These are phyloP conservation scores for Trametes villosa DNA, from an alignment of 768 basidiomycete species.

Conservation along the genomic window DNA sequence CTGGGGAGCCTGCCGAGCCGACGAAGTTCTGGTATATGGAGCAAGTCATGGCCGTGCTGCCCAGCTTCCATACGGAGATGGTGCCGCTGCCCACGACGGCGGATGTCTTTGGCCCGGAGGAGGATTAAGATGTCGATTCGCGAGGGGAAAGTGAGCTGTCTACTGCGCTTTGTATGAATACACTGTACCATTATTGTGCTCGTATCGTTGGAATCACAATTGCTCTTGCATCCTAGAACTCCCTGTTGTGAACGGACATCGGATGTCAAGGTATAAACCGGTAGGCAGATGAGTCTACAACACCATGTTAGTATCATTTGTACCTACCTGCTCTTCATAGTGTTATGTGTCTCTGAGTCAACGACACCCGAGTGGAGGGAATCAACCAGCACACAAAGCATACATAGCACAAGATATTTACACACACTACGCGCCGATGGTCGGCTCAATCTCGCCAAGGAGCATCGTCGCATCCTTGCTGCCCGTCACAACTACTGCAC, in stretches of 20 bases:
- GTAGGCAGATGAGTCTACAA: too few relatives aligned
- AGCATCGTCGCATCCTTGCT: constrained; percentile 95
- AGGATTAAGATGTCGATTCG: not conserved
- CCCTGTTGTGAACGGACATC: not conserved
- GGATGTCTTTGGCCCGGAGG: constrained; percentile 14
- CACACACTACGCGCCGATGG: constrained; percentile 36
- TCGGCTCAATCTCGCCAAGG: constrained; percentile 85
- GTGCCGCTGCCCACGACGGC: constrained; percentile 21
- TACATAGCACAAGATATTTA: constrained; percentile 2
- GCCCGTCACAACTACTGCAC: constrained; percentile 74
- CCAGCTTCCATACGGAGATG: constrained; percentile 53
- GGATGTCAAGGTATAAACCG: too few relatives aligned
- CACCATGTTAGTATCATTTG: too few relatives aligned
- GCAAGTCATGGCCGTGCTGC: constrained; percentile 53
- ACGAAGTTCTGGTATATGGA: constrained; percentile 63
- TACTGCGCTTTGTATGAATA: not conserved
- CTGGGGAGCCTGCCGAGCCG: constrained; percentile 28
- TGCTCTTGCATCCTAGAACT: not conserved
- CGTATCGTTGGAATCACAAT: not conserved
- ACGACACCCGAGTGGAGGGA: not conserved
- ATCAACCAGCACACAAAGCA: not conserved
- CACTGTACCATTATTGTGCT: not conserved
- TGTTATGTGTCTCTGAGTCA: not conserved
- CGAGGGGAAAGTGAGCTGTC: not conserved
- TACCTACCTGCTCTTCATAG: not conserved